Evolutionary conservation across 202 grass and related monocot genomes (phyloP).

Genomic region (Schoenoplectus triqueter): DNA sequence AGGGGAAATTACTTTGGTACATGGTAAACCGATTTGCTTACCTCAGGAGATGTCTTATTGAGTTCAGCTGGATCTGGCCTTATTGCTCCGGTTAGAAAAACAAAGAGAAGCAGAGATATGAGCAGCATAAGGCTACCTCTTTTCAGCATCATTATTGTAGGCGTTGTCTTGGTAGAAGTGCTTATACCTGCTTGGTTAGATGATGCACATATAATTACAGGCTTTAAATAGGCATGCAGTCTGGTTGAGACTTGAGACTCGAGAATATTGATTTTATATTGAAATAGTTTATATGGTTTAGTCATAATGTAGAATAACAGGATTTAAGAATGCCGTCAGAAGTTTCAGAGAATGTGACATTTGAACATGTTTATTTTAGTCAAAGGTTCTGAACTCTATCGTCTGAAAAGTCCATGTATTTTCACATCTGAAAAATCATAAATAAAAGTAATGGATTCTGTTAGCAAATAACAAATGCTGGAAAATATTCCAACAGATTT

Average conservation of each 20-base stretch:
- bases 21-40: not conserved
- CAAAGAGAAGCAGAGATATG: slow-evolving; percentile 40
- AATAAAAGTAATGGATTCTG: not conserved
- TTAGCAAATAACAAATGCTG: too few relatives aligned
- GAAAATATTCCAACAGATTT: too few relatives aligned
- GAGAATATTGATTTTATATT: not conserved
- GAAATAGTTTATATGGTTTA: not conserved
- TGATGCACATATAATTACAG: not conserved
- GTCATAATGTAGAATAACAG: not conserved
- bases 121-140: slow-evolving; percentile 20
- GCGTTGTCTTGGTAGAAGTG: not conserved
- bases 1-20: not conserved
- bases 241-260: not conserved
- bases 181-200: not conserved
- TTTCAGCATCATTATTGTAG: not conserved
- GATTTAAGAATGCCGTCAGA: slow-evolving; percentile 14
- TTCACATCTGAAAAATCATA: not conserved
- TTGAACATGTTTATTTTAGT: slow-evolving; percentile 15
- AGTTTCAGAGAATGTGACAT: not conserved
- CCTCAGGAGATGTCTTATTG: slow-evolving; percentile 29
- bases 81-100: slow-evolving; percentile 31
- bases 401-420: too few relatives aligned
- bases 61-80: slow-evolving; percentile 33
- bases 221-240: not conserved
- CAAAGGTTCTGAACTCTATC: not conserved